A percentile compares a stretch with the other conserved stretches of the same genome.
phyloP scores from a whole-genome alignment of 1,284 basidiomycete genomes.

The Trichosporon sp. region DNA sequence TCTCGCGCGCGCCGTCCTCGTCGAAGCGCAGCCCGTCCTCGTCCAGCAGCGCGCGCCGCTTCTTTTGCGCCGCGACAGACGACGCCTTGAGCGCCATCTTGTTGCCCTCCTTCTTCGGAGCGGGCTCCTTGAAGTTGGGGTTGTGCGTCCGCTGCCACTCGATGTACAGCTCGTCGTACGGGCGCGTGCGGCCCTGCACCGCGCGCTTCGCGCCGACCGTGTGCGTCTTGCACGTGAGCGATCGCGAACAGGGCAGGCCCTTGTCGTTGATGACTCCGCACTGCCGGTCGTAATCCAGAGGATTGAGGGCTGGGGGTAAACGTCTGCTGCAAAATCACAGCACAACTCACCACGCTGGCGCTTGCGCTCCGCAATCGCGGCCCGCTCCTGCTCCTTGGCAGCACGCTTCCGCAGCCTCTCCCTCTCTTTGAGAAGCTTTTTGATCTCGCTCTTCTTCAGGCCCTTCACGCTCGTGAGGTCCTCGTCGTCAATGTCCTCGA shows the following conservation, averaged over 20 bases:
- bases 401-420: conserved; percentile 61
- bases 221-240: conserved; percentile 96
- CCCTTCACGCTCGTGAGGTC: conserved; percentile 28
- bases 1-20: conserved; percentile 69
- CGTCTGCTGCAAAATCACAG: neutral
- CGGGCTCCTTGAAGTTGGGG: conserved; percentile 89
- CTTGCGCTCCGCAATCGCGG: conserved; percentile 59
- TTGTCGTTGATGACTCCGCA: conserved; percentile 99
- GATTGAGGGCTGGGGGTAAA: conserved; percentile 51
- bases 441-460: conserved; percentile 41
- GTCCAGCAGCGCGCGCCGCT: conserved; percentile 14
- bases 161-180: conserved; percentile 79
- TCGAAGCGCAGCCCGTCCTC: conserved; percentile 62
- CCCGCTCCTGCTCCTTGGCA: conserved; percentile 55
- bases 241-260: conserved; percentile 86
- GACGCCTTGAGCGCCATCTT: conserved; percentile 15
- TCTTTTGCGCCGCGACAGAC: conserved; percentile 32
- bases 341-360: conserved; percentile 59
- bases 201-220: conserved; percentile 94
- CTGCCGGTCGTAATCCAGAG: conserved; percentile 85
- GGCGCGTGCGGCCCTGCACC: conserved; percentile 77
- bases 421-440: conserved; percentile 40
- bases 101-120: conserved; percentile 54
- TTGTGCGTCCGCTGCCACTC: conserved; percentile 93
- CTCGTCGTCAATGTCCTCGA: conserved; percentile 28